Conservation (phyloP, 1,284 basidiomycete genomes). For the Moesziomyces antarcticus region DNA sequence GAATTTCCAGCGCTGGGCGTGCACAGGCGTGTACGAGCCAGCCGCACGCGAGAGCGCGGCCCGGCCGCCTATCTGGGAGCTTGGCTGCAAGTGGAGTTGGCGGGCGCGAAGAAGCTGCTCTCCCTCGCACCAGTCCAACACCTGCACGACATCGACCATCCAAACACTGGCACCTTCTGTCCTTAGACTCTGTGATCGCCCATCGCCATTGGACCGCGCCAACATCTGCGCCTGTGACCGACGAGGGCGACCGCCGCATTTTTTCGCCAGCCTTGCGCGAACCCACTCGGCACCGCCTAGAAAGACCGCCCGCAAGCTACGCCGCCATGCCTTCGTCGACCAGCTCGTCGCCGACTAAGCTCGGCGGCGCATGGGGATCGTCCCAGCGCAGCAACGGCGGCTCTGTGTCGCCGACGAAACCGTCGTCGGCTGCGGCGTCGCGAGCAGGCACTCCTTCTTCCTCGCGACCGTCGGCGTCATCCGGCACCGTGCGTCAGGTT, state of each 20-base stretch:
- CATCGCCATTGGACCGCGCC: too few relatives aligned
- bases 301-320: not conserved
- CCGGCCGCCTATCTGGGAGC: too few relatives aligned
- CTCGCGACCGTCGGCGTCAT: constrained; percentile 1
- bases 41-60: too few relatives aligned
- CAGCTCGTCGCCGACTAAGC: constrained; percentile 25
- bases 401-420: constrained; percentile 36
- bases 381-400: constrained; percentile 34
- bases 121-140: too few relatives aligned
- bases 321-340: constrained; percentile 28
- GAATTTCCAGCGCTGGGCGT: too few relatives aligned
- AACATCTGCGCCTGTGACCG: too few relatives aligned
- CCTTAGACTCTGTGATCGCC: too few relatives aligned
- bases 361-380: constrained; percentile 10
- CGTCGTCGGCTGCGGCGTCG: constrained; percentile 26
- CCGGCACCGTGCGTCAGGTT: constrained; percentile 15
- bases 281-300: not conserved
- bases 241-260: too few relatives aligned
- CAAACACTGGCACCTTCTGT: too few relatives aligned
- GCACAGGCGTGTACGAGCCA: too few relatives aligned
- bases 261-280: too few relatives aligned
- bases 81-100: constrained; percentile 1
- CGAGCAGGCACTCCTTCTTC: constrained; percentile 31
- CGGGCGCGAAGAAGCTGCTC: not conserved
- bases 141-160: too few relatives aligned